phyloP scores from a whole-genome alignment of 768 basidiomycete species.

The Candolleomyces efflorescens region DNA sequence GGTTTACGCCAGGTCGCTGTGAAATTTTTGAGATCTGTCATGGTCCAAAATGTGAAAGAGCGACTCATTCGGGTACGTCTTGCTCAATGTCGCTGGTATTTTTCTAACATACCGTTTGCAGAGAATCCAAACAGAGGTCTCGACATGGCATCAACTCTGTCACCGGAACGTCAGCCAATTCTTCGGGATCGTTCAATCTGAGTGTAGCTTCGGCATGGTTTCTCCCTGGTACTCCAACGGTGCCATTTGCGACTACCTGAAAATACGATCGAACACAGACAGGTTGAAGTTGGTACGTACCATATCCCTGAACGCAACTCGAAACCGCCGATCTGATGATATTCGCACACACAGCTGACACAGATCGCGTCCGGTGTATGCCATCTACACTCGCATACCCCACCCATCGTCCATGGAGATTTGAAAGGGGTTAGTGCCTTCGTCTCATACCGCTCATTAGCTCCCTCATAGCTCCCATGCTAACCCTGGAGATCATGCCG shows the following conservation, averaged over 20 bases:
- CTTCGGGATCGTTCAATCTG: slow-evolving; percentile 49
- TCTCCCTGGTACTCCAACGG: slow-evolving; percentile 64
- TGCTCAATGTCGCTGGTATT: not conserved
- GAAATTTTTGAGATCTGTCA: slow-evolving; percentile 50
- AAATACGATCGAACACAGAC: slow-evolving; percentile 35
- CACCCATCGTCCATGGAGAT: slow-evolving; percentile 56
- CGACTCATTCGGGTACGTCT: slow-evolving; percentile 44
- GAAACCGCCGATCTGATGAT: not conserved
- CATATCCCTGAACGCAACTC: not conserved
- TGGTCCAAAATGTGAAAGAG: slow-evolving; percentile 48
- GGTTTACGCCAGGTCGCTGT: slow-evolving; percentile 64
- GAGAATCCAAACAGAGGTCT: slow-evolving; percentile 54
- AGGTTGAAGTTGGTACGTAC: slow-evolving; percentile 43
- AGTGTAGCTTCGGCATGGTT: slow-evolving; percentile 55
- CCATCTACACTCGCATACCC: slow-evolving; percentile 53
- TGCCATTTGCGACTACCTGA: slow-evolving; percentile 47
- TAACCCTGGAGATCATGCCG: too few species aligned
- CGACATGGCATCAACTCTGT: slow-evolving; percentile 53
- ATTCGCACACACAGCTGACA: slow-evolving; percentile 30
- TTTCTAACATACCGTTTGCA: slow-evolving; percentile 14
- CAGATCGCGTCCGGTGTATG: slow-evolving; percentile 55
- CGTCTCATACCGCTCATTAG: too few species aligned
- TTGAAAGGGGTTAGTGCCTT: slow-evolving; percentile 50
- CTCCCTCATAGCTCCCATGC: too few species aligned
- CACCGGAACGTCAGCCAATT: slow-evolving; percentile 54